Percentiles rank a stretch among this genome's conserved stretches.
phyloP scores from a whole-genome alignment of 164 flowering plant genomes.

The Magnolia sinica region DNA sequence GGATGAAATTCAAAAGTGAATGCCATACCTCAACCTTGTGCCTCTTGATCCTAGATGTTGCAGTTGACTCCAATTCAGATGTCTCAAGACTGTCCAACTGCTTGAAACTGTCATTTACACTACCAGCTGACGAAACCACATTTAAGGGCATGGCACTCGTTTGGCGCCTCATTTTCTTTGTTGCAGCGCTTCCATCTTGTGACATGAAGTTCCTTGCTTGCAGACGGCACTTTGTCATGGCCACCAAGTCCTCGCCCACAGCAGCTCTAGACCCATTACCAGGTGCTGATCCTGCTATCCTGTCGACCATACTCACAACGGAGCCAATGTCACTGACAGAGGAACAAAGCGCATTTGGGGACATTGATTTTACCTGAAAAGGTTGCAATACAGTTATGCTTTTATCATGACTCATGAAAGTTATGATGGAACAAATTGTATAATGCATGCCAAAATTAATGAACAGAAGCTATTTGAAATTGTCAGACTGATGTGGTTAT shows the following conservation, averaged over 20 bases:
- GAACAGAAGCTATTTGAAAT: not conserved
- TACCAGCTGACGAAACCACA: constrained; percentile 65
- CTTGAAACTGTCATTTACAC: constrained; percentile 53
- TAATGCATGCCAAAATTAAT: not conserved
- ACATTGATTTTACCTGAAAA: constrained; percentile 69
- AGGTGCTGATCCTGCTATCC: constrained; percentile 89
- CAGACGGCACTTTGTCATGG: constrained; percentile 85
- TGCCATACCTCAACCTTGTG: constrained; percentile 61
- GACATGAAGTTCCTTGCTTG: constrained; percentile 69
- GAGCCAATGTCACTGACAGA: constrained; percentile 79
- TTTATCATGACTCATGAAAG: not conserved
- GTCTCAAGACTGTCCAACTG: constrained; percentile 48
- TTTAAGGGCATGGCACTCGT: constrained; percentile 76
- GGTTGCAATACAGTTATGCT: not conserved
- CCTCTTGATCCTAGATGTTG: constrained; percentile 67
- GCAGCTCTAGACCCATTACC: constrained; percentile 94
- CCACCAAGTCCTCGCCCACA: constrained; percentile 96
- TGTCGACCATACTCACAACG: constrained; percentile 81
- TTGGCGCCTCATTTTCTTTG: constrained; percentile 73
- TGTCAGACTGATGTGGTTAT: not conserved
- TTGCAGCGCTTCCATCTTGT: constrained; percentile 59
- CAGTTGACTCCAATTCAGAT: constrained; percentile 81
- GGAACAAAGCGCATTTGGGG: constrained; percentile 57
- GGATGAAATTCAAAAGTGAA: not conserved
- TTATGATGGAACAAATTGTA: not conserved